phyloP scores from a whole-genome alignment of 2,329 filamentous ascomycete species.

The Cladosporium sp. region DNA sequence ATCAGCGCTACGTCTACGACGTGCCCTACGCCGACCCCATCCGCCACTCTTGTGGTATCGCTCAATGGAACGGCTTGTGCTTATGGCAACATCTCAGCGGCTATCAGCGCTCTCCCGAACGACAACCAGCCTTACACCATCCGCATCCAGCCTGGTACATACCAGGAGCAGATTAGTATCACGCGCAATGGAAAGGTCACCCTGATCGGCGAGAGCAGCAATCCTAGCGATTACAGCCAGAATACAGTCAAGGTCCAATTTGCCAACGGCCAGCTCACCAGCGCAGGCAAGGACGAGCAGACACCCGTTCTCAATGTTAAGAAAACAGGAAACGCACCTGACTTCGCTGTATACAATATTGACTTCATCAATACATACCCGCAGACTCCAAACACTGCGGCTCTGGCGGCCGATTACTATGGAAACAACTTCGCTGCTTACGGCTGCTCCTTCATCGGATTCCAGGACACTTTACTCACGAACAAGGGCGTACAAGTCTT shows the following conservation, averaged over 20 bases:
- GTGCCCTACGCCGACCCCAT: conserved; percentile 22
- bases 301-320: conserved; percentile 45
- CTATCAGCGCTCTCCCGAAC: conserved; percentile 41
- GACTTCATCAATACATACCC: conserved; percentile 32
- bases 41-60: conserved; percentile 34
- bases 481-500: conserved; percentile 30
- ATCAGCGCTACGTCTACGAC: conserved; percentile 16
- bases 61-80: conserved; percentile 28
- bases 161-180: conserved; percentile 40
- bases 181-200: conserved; percentile 39
- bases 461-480: conserved; percentile 29
- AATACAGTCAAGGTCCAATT: conserved; percentile 37
- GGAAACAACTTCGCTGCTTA: conserved; percentile 32
- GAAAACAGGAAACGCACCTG: conserved; percentile 33
- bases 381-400: conserved; percentile 32
- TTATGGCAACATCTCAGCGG: conserved; percentile 41
- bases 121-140: conserved; percentile 40
- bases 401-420: conserved; percentile 31
- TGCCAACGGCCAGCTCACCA: conserved; percentile 38
- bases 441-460: conserved; percentile 29
- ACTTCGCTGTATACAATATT: conserved; percentile 30
- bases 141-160: conserved; percentile 38
- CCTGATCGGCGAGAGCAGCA: conserved; percentile 32
- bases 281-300: conserved; percentile 37
- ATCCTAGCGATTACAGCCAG: conserved; percentile 34